phyloP scores from a whole-genome alignment of 176 grass and related monocot genomes.

The Bothriochloa decipiens region DNA sequence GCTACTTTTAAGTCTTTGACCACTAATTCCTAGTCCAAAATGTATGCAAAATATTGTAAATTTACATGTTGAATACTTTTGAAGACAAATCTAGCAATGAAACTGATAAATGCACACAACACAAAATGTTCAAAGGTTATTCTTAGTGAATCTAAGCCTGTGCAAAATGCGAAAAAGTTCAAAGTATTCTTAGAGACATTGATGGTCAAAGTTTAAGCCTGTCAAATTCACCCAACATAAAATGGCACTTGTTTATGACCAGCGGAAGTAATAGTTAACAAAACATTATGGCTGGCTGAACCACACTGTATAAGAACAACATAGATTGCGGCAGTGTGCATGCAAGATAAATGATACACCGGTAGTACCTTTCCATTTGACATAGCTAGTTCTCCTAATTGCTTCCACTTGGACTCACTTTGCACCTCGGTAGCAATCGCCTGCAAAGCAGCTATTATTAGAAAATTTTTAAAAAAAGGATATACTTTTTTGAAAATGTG shows the following conservation, averaged over 20 bases:
- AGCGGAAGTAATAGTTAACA: slow-evolving; percentile 25
- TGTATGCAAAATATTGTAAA: not conserved
- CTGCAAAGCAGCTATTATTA: slow-evolving; percentile 52
- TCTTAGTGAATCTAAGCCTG: not conserved
- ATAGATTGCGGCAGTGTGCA: not conserved
- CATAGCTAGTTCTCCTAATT: slow-evolving; percentile 90
- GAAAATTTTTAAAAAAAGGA: slow-evolving; percentile 28
- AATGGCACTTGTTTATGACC: not conserved
- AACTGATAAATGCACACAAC: not conserved
- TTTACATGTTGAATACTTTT: not conserved
- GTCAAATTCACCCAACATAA: not conserved
- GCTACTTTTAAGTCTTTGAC: not conserved
- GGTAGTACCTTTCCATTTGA: slow-evolving; percentile 82
- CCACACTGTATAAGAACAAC: not conserved
- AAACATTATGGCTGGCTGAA: not conserved
- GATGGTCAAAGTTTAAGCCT: not conserved
- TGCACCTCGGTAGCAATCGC: slow-evolving; percentile 88
- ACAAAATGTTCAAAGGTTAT: not conserved
- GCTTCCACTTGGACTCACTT: slow-evolving; percentile 98
- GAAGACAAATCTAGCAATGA: not conserved
- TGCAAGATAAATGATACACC: slow-evolving; percentile 11
- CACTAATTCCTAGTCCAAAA: not conserved
- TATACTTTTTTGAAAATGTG: slow-evolving; percentile 8
- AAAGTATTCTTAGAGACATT: not conserved
- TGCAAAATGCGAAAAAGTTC: not conserved